Conservation (phyloP, 2,329 filamentous ascomycete genomes). For the Teratosphaeria zuluensis region DNA sequence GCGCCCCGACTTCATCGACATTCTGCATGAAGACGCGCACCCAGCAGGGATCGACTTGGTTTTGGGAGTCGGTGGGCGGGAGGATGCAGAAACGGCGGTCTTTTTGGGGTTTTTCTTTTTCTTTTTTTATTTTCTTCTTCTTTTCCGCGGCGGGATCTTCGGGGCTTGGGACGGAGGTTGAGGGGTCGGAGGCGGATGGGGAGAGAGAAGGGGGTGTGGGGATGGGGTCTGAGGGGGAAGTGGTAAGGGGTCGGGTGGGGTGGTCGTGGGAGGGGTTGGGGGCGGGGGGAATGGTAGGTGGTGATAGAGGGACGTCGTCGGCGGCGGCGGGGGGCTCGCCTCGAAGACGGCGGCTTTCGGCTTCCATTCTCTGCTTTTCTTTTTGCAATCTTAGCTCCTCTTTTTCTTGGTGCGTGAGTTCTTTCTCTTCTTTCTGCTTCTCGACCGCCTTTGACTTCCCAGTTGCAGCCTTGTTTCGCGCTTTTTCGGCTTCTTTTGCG, state of each 20-base stretch:
- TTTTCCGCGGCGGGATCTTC: neutral
- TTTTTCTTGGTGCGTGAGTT: conserved; percentile 19
- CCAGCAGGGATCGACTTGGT: conserved; percentile 61
- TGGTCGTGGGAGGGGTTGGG: neutral
- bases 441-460: conserved; percentile 13
- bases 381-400: conserved; percentile 20
- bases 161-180: neutral
- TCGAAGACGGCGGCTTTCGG: conserved; percentile 20
- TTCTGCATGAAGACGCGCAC: conserved; percentile 69
- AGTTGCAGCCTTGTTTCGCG: conserved; percentile 25
- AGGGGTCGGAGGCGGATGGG: neutral
- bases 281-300: neutral
- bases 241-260: neutral
- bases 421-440: conserved; percentile 8
- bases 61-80: conserved; percentile 48
- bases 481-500: conserved; percentile 22
- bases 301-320: conserved; percentile 1
- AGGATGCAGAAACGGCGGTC: conserved; percentile 72
- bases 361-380: conserved; percentile 24
- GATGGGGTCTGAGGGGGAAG: no score
- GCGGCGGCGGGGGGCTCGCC: conserved; percentile 15
- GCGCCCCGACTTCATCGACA: conserved; percentile 76
- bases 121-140: neutral
- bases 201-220: neutral
- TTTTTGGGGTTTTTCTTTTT: conserved; percentile 29